Conservation (phyloP, 176 grass and related monocot genomes). For the Areca catechu region DNA sequence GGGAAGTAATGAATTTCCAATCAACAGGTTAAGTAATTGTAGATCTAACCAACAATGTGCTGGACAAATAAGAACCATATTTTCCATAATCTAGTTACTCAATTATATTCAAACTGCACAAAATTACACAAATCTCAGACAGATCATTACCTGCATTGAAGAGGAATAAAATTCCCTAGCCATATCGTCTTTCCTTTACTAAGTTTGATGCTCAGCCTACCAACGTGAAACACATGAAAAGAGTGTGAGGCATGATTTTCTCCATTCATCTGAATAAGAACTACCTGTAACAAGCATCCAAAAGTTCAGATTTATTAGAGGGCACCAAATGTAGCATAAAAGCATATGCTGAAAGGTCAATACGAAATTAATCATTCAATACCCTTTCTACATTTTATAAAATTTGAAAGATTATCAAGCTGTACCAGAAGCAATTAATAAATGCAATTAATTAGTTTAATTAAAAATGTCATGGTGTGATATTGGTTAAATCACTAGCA, state of each 20-base stretch:
- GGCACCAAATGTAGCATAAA: too few species aligned
- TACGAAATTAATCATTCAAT: too few species aligned
- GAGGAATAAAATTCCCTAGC: constrained; percentile 89
- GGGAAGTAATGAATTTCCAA: too few species aligned
- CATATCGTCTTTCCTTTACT: constrained; percentile 51
- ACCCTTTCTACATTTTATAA: too few species aligned
- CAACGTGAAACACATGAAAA: constrained; percentile 62
- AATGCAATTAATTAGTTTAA: too few species aligned
- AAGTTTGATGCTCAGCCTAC: constrained; percentile 68
- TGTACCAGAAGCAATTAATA: too few species aligned
- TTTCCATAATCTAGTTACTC: background rate
- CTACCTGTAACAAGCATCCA: constrained; percentile 32
- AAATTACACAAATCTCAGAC: background rate
- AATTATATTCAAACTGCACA: background rate
- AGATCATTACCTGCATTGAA: constrained; percentile 55
- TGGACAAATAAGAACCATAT: background rate
- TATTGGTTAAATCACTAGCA: too few species aligned
- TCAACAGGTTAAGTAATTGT: background rate
- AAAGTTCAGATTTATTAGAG: constrained; percentile 14
- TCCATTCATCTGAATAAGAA: constrained; percentile 63
- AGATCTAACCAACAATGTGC: background rate
- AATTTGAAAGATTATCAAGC: too few species aligned
- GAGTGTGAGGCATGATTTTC: constrained; percentile 43
- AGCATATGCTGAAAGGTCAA: too few species aligned
- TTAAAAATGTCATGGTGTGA: too few species aligned